phyloP scores from a whole-genome alignment of 1,139 yeast genomes.

The Nakaseomyces sp. region DNA sequence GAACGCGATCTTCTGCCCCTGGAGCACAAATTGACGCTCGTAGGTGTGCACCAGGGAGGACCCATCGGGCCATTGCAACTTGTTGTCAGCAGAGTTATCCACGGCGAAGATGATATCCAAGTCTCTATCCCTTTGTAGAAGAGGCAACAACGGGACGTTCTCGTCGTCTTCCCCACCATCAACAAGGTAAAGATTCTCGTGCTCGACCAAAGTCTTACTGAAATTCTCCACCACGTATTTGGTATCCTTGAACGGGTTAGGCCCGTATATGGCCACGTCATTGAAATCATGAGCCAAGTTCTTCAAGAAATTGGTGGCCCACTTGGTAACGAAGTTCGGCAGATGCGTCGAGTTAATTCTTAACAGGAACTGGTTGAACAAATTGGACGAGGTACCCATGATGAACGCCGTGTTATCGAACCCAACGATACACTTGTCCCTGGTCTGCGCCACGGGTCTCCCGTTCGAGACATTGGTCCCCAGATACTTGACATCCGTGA shows the following conservation, averaged over 20 bases:
- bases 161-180: constrained; percentile 85
- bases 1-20: constrained; percentile 58
- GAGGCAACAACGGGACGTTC: constrained; percentile 66
- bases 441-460: constrained; percentile 26
- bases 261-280: constrained; percentile 61
- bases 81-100: constrained; percentile 74
- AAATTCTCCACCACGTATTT: constrained; percentile 31
- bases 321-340: constrained; percentile 39
- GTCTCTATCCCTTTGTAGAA: constrained; percentile 56
- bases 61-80: constrained; percentile 65
- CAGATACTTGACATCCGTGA: constrained; percentile 56
- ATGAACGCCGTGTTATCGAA: constrained; percentile 69
- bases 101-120: constrained; percentile 75
- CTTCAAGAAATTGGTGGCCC: constrained; percentile 37
- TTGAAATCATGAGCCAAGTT: constrained; percentile 40
- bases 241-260: constrained; percentile 53
- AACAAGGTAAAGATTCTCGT: constrained; percentile 47
- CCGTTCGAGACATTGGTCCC: constrained; percentile 60
- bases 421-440: constrained; percentile 46
- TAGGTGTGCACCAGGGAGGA: constrained; percentile 54
- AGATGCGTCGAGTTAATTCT: constrained; percentile 45
- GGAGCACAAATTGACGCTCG: constrained; percentile 54
- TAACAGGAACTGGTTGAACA: constrained; percentile 39
- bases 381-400: constrained; percentile 66
- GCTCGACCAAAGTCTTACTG: constrained; percentile 30